A percentile compares a stretch with the other conserved stretches of the same genome.
These are phyloP conservation scores for Endotrypanum monterogeii DNA, from an alignment of 208 protist genomes.

Conservation along the genomic window DNA sequence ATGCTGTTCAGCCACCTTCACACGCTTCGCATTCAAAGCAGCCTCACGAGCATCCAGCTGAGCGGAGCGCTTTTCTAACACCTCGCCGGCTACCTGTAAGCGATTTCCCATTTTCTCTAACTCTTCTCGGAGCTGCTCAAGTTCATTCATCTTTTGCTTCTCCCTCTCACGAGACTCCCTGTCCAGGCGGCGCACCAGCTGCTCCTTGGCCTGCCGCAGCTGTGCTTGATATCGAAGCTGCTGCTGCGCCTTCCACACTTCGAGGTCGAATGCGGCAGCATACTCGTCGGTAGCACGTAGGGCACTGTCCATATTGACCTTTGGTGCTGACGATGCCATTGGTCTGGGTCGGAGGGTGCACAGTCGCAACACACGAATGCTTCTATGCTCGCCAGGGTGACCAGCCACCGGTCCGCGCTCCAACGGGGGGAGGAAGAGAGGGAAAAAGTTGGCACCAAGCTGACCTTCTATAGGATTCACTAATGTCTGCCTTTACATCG, in stretches of 20 bases:
- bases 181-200: conserved; percentile 49
- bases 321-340: conserved; percentile 16
- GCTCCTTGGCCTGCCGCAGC: conserved; percentile 64
- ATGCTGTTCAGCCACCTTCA: conserved; percentile 81
- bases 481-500: background rate
- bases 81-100: conserved; percentile 57
- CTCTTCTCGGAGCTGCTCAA: conserved; percentile 61
- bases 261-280: conserved; percentile 84
- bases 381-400: background rate
- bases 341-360: background rate
- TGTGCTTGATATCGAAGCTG: conserved; percentile 68
- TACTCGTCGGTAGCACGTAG: conserved; percentile 85
- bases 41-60: conserved; percentile 82
- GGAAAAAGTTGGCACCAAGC: background rate
- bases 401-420: background rate
- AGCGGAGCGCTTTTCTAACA: conserved; percentile 49
- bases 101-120: conserved; percentile 69
- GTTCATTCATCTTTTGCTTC: conserved; percentile 32
- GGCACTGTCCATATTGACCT: conserved; percentile 18
- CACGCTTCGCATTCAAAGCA: conserved; percentile 65
- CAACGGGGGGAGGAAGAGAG: background rate
- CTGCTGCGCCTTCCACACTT: conserved; percentile 93
- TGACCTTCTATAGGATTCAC: background rate
- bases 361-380: background rate
- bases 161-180: conserved; percentile 39